phyloP scores from a whole-genome alignment of 768 basidiomycete genomes.

The Hemileccinum rubropunctum region DNA sequence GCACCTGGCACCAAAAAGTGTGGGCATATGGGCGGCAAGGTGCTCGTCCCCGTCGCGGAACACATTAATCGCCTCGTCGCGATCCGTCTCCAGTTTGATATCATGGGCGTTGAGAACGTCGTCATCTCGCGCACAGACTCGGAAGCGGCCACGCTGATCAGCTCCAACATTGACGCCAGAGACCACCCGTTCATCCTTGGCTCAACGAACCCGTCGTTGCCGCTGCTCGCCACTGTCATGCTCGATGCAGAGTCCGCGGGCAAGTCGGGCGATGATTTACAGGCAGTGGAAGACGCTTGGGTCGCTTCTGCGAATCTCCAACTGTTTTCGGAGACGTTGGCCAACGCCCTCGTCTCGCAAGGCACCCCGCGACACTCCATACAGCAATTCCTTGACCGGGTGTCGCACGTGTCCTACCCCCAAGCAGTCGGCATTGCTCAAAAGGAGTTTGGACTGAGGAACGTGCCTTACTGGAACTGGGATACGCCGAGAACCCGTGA shows the following conservation, averaged over 20 bases:
- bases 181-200: slow-evolving; percentile 98
- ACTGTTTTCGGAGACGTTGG: slow-evolving; percentile 73
- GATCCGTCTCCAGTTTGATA: slow-evolving; percentile 95
- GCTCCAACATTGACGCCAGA: slow-evolving; percentile 94
- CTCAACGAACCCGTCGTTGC: slow-evolving; percentile 69
- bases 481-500: slow-evolving; percentile 91
- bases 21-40: slow-evolving; percentile 93
- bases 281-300: slow-evolving; percentile 90
- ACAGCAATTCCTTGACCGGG: slow-evolving; percentile 59
- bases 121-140: slow-evolving; percentile 94
- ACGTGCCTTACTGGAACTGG: slow-evolving; percentile 91
- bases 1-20: slow-evolving; percentile 97
- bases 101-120: slow-evolving; percentile 97
- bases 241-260: slow-evolving; percentile 79
- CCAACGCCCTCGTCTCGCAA: slow-evolving; percentile 61
- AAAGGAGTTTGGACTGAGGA: slow-evolving; percentile 70
- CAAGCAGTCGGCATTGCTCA: slow-evolving; percentile 74
- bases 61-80: slow-evolving; percentile 98
- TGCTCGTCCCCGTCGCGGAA: slow-evolving; percentile 94
- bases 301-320: slow-evolving; percentile 70
- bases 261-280: slow-evolving; percentile 74
- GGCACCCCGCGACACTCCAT: slow-evolving; percentile 48
- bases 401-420: slow-evolving; percentile 66
- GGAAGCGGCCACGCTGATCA: slow-evolving; percentile 95
- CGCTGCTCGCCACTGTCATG: slow-evolving; percentile 78